Evolutionary conservation across 164 flowering plant genomes (phyloP).

Genomic region (Taxillus chinensis): DNA sequence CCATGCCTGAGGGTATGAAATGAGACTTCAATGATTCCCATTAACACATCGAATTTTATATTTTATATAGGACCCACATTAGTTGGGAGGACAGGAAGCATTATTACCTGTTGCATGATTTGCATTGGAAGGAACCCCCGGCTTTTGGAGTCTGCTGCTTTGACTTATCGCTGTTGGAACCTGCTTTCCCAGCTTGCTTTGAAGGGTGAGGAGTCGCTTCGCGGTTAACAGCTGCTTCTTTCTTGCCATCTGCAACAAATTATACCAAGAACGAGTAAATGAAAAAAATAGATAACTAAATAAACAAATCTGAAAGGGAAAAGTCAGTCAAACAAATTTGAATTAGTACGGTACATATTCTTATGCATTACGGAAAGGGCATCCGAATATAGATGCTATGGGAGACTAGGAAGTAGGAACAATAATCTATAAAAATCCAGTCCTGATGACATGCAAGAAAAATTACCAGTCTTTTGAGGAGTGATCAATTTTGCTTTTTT

Average conservation of each 20-base stretch:
- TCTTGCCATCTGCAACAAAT: slow-evolving; percentile 41
- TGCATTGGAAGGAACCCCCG: slow-evolving; percentile 35
- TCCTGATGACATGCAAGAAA: neutral
- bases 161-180: slow-evolving; percentile 27
- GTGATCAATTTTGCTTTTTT: slow-evolving; percentile 64
- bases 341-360: too few species aligned
- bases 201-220: slow-evolving; percentile 61
- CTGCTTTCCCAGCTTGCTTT: slow-evolving; percentile 44
- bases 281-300: neutral
- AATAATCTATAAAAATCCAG: neutral
- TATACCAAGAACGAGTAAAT: neutral
- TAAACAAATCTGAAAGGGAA: too few species aligned
- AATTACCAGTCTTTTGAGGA: slow-evolving; percentile 63
- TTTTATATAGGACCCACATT: too few species aligned
- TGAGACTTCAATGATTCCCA: too few species aligned
- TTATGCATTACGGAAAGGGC: too few species aligned
- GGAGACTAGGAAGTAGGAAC: neutral
- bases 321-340: too few species aligned
- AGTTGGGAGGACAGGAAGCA: neutral
- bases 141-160: slow-evolving; percentile 56
- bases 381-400: too few species aligned
- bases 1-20: too few species aligned
- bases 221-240: slow-evolving; percentile 28
- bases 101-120: slow-evolving; percentile 39
- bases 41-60: neutral